phyloP scores from a whole-genome alignment of 139 green algal species.

The Chlamydomonas incerta region DNA sequence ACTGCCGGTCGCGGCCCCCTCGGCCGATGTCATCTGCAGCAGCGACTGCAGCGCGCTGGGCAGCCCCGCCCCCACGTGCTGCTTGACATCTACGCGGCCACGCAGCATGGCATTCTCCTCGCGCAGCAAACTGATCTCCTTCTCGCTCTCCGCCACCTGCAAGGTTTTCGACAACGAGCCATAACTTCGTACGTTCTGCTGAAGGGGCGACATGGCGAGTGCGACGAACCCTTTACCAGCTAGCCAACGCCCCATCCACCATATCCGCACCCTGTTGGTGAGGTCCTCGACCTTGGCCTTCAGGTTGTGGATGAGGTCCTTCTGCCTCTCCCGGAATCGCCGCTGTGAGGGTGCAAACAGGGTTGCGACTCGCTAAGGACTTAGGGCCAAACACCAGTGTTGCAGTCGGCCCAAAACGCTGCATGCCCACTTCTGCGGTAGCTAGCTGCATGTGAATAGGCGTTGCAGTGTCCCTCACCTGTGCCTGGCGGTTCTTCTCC shows the following conservation, averaged over 20 bases:
- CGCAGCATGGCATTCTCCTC: constrained; percentile 43
- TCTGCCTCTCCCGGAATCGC: constrained; percentile 61
- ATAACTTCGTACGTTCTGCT: too few relatives aligned
- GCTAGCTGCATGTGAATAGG: too few relatives aligned
- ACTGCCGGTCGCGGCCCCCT: not conserved
- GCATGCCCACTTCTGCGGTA: too few relatives aligned
- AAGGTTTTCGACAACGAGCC: too few relatives aligned
- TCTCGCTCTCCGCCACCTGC: constrained; percentile 11
- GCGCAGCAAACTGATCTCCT: constrained; percentile 22
- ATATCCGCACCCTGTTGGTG: constrained; percentile 16
- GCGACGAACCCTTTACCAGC: not conserved
- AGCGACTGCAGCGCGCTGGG: constrained; percentile 22
- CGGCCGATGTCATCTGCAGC: constrained; percentile 4
- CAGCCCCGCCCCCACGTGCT: not conserved
- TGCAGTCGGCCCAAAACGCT: too few relatives aligned
- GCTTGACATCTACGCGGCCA: constrained; percentile 23
- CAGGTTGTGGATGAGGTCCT: constrained; percentile 49
- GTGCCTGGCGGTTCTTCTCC: constrained; percentile 62
- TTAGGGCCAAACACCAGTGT: too few relatives aligned
- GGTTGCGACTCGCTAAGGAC: too few relatives aligned
- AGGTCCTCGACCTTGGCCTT: constrained; percentile 41
- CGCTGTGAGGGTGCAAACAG: constrained; percentile 26
- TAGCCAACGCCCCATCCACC: not conserved
- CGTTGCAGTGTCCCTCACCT: too few relatives aligned
- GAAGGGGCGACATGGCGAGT: not conserved